phyloP scores from a whole-genome alignment of 2,329 filamentous ascomycete genomes.

The Neonectria punicea region DNA sequence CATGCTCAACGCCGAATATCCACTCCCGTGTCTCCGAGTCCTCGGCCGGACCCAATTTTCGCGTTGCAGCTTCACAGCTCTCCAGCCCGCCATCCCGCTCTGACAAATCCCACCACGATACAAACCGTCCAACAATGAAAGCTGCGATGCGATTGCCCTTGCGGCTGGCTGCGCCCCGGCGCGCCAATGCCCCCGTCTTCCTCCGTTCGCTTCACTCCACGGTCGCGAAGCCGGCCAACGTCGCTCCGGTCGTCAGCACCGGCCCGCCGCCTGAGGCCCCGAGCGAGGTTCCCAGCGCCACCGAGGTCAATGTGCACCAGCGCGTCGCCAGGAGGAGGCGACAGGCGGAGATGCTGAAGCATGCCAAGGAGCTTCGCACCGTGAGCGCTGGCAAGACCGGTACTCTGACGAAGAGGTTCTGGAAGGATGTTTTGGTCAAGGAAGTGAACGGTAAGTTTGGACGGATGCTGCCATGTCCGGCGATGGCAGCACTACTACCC shows the following conservation, averaged over 20 bases:
- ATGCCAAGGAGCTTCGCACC: conserved; percentile 59
- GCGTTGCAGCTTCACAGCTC: conserved; percentile 14
- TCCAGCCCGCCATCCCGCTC: conserved; percentile 18
- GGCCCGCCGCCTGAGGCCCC: conserved; percentile 70
- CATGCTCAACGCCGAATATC: conserved; percentile 32
- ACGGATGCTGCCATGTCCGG: background rate
- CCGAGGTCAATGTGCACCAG: conserved; percentile 51
- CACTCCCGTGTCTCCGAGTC: conserved; percentile 18
- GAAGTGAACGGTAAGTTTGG: conserved; percentile 68
- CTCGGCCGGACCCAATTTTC: conserved; percentile 38
- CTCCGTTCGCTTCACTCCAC: conserved; percentile 48
- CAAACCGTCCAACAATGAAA: conserved; percentile 53
- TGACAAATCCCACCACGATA: conserved; percentile 18
- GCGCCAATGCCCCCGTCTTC: conserved; percentile 28
- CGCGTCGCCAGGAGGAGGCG: conserved; percentile 62
- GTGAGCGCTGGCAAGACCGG: conserved; percentile 50
- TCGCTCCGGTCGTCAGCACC: conserved; percentile 63
- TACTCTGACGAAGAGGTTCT: conserved; percentile 78
- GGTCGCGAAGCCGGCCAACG: conserved; percentile 54
- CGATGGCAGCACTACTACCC: background rate
- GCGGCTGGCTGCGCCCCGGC: conserved; percentile 45
- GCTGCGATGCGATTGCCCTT: conserved; percentile 52
- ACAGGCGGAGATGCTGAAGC: conserved; percentile 66
- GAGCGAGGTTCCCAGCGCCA: conserved; percentile 56
- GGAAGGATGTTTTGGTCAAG: conserved; percentile 82